Evolutionary conservation across 2,329 filamentous ascomycete genomes (phyloP), one percentile per base, ranked within the genome.

Genomic region (Furcasterigmium furcatum): DNA sequence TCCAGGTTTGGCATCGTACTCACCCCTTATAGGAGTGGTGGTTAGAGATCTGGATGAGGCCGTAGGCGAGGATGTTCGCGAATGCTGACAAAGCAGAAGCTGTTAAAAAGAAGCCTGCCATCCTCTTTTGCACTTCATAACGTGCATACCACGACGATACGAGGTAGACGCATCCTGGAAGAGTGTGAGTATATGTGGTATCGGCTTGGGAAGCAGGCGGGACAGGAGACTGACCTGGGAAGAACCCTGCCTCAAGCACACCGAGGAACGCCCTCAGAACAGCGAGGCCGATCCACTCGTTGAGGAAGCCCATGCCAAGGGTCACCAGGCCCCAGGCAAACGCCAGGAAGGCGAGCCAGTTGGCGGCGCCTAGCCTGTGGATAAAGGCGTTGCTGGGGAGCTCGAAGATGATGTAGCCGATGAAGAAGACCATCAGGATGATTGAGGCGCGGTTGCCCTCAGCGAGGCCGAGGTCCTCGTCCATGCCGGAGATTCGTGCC

Each of bases 221-320:
- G 7, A 27, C 7, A 27, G 24, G 7, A 7, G 24, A 27, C 24
- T 7, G 7, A 22, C 66, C 68, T 1, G 66, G 63, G 43, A 67
- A 68, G 44, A 72, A 70, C 10, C 58, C 71, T 41, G 62, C 64
- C 51, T 78, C 74, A 32, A 76, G 67, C 6, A 73, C 55, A 36
- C 38, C 38, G 21, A 74, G 74, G 41, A 74, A 60, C 9, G 77
- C 52, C 20, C 72, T 50, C 10, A 58, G 50, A n/a, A 54, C 56
- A 16, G 59, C 56, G 16, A 62, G 42, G 4, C 51, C 52, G 4
- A 52, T 43, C 53, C 58, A 63, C 30, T 53, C 52, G 9, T 58
- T 53, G 2, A 58, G 43, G 40, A 64, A 59, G 2, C 62, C 62
- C 46, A 63, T 61, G 22, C 57, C 58, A 25, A 61, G 57, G 43